Evolutionary conservation across 352 stramenopile species (phyloP).

Genomic region (Phytophthora uliginosa): DNA sequence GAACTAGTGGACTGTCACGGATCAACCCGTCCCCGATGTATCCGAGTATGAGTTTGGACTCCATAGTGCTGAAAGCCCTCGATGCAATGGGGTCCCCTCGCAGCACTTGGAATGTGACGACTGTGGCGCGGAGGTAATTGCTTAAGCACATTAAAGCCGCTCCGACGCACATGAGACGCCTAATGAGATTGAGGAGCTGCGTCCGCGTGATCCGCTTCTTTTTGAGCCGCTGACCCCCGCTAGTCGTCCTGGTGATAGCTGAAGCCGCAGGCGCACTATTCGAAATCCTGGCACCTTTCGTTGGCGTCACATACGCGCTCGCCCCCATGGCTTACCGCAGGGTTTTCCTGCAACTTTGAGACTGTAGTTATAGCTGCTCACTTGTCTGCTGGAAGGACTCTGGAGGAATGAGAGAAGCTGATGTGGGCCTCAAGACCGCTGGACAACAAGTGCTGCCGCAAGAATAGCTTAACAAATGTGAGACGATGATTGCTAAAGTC

Average conservation of each 20-base stretch:
- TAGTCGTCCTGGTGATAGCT: neutral
- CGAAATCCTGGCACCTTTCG: conserved; percentile 12
- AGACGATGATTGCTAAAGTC: conserved; percentile 1
- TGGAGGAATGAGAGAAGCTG: conserved; percentile 7
- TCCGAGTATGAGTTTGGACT: conserved; percentile 34
- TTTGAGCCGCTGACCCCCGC: conserved; percentile 11
- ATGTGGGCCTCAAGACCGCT: conserved; percentile 1
- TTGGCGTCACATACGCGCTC: conserved; percentile 24
- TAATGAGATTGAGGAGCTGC: conserved; percentile 37
- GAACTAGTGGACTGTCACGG: conserved; percentile 42
- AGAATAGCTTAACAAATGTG: conserved; percentile 13
- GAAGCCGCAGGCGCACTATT: conserved; percentile 4
- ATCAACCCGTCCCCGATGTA: conserved; percentile 33
- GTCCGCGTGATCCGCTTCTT: conserved; percentile 36
- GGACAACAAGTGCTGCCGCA: conserved; percentile 14
- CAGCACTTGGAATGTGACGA: conserved; percentile 39
- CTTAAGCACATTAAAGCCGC: conserved; percentile 41
- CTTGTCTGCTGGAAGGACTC: neutral
- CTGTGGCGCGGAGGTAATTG: conserved; percentile 35
- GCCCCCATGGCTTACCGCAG: conserved; percentile 6
- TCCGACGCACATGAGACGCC: conserved; percentile 27
- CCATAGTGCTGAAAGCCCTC: conserved; percentile 21
- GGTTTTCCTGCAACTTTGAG: conserved; percentile 6
- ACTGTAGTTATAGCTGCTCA: neutral
- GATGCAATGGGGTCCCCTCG: conserved; percentile 17